Conservation (phyloP, 495 filamentous ascomycete genomes). For the Xylaria telfairii region DNA sequence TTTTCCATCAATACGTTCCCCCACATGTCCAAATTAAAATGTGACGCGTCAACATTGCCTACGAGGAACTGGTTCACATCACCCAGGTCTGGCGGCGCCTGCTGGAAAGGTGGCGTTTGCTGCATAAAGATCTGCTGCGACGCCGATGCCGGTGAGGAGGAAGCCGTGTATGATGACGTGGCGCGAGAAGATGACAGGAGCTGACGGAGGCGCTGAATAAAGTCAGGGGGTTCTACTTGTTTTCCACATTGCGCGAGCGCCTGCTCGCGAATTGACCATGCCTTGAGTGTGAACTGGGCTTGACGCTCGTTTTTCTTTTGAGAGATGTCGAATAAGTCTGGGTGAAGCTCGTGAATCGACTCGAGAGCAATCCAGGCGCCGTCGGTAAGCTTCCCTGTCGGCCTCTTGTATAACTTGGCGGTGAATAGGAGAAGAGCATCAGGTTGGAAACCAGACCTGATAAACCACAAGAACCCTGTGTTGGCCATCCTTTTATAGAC, state of each 20-base stretch:
- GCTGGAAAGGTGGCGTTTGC: constrained; percentile 17
- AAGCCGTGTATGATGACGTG: background rate
- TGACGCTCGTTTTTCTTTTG: constrained; percentile 45
- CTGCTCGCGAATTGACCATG: constrained; percentile 51
- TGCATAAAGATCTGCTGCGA: constrained; percentile 5
- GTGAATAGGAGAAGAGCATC: constrained; percentile 56
- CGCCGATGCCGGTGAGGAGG: constrained; percentile 1
- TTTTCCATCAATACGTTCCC: constrained; percentile 23
- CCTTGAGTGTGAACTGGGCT: constrained; percentile 47
- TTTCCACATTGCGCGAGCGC: constrained; percentile 22
- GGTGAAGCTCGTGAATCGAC: constrained; percentile 44
- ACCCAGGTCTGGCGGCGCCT: constrained; percentile 1
- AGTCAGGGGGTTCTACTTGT: constrained; percentile 37
- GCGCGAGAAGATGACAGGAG: constrained; percentile 15
- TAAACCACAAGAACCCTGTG: constrained; percentile 55
- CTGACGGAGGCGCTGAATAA: constrained; percentile 38
- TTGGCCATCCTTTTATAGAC: constrained; percentile 41
- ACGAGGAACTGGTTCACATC: constrained; percentile 21
- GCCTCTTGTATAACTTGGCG: constrained; percentile 52
- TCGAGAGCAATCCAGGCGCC: constrained; percentile 54
- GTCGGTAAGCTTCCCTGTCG: constrained; percentile 53
- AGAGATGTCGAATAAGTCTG: constrained; percentile 48
- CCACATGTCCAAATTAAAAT: constrained; percentile 26
- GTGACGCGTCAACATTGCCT: background rate
- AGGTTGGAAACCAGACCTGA: constrained; percentile 49